Conservation (phyloP, 1,284 basidiomycete species). For the Moesziomyces sp. region DNA sequence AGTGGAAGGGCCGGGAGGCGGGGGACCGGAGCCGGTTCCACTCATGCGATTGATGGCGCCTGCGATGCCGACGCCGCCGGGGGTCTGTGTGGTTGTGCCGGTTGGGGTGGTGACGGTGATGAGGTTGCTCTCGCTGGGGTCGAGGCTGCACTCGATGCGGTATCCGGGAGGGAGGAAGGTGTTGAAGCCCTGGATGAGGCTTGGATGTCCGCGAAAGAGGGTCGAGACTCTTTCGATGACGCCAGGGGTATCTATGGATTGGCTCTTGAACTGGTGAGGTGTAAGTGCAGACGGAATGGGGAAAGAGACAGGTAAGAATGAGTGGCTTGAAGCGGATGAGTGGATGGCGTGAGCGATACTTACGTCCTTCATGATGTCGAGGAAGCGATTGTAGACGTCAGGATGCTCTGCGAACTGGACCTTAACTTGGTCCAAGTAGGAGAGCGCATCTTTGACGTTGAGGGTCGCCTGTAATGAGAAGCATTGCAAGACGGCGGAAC, state of each 20-base stretch:
- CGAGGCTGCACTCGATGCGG: conserved; percentile 86
- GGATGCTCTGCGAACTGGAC: conserved; percentile 85
- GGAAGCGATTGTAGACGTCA: conserved; percentile 95
- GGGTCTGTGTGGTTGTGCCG: conserved; percentile 77
- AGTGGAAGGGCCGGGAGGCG: conserved; percentile 21
- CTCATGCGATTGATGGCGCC: conserved; percentile 65
- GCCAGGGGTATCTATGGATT: conserved; percentile 90
- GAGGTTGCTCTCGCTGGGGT: conserved; percentile 75
- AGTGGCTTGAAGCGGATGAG: background rate
- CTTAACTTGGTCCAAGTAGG: conserved; percentile 96
- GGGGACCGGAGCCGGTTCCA: conserved; percentile 22
- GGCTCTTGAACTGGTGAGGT: conserved; percentile 62
- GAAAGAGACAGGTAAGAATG: background rate
- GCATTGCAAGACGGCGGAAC: background rate
- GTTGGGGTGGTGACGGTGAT: conserved; percentile 95
- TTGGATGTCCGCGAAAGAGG: conserved; percentile 91
- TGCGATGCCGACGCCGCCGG: conserved; percentile 65
- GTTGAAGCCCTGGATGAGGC: conserved; percentile 98
- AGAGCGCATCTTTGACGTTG: conserved; percentile 84
- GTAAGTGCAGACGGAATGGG: background rate
- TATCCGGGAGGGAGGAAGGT: conserved; percentile 97
- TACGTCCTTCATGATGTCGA: conserved; percentile 97
- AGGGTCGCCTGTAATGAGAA: conserved; percentile 57
- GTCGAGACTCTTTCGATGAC: conserved; percentile 96
- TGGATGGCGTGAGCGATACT: conserved; percentile 9